Percentiles rank a stretch among this genome's conserved stretches.
These are phyloP conservation scores for Anastatica hierochuntica DNA, from an alignment of 345 rosid genomes.

Conservation along the genomic window DNA sequence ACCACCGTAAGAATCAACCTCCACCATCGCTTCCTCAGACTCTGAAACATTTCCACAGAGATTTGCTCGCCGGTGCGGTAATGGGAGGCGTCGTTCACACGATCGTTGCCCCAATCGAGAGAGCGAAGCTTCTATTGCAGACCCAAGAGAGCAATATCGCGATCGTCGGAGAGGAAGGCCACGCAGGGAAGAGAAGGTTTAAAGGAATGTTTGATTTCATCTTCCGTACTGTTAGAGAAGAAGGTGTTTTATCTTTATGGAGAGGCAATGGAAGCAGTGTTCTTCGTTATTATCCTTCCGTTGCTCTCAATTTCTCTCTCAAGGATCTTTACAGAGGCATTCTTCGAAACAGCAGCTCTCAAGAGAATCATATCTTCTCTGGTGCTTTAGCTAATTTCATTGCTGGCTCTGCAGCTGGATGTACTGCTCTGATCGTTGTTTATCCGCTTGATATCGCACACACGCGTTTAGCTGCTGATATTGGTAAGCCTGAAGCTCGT, in stretches of 20 bases:
- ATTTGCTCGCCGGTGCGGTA: slow-evolving; percentile 85
- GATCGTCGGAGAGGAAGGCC: slow-evolving; percentile 48
- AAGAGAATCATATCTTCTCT: slow-evolving; percentile 38
- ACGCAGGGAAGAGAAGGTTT: slow-evolving; percentile 49
- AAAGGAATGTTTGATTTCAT: slow-evolving; percentile 91
- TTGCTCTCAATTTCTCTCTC: slow-evolving; percentile 92
- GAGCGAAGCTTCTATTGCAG: slow-evolving; percentile 79
- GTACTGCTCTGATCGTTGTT: slow-evolving; percentile 63
- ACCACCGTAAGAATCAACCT: neutral
- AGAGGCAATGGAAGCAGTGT: slow-evolving; percentile 96
- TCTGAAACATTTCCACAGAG: slow-evolving; percentile 55
- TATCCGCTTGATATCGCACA: slow-evolving; percentile 93
- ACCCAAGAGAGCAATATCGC: slow-evolving; percentile 96
- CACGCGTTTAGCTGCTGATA: slow-evolving; percentile 86
- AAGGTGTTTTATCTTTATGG: slow-evolving; percentile 82
- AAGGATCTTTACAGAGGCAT: slow-evolving; percentile 79
- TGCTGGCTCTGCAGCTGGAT: slow-evolving; percentile 91
- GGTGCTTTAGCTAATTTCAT: slow-evolving; percentile 78
- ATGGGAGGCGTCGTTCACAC: slow-evolving; percentile 96
- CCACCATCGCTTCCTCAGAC: slow-evolving; percentile 9
- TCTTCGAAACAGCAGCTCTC: slow-evolving; percentile 43
- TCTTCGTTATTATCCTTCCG: slow-evolving; percentile 89
- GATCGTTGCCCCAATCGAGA: slow-evolving; percentile 91
- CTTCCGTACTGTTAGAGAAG: slow-evolving; percentile 70
- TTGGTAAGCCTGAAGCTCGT: slow-evolving; percentile 68